phyloP scores from a whole-genome alignment of 768 basidiomycete species.

The Suillus placidus region DNA sequence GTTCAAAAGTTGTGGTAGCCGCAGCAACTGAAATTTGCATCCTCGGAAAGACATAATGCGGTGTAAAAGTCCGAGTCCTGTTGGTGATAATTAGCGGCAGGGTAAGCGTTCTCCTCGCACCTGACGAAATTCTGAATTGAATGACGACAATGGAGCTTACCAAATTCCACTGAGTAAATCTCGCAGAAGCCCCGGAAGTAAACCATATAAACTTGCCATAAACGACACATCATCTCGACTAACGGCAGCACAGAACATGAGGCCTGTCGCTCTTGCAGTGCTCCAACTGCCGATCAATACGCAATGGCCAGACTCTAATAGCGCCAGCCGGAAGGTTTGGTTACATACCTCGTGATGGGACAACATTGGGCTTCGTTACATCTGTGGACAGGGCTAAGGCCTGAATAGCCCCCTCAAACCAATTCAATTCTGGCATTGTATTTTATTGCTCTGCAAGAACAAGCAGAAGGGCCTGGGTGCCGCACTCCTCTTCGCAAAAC shows the following conservation, averaged over 20 bases:
- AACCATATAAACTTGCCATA: not conserved
- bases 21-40: not conserved
- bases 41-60: constrained; percentile 3
- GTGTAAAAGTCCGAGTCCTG: not conserved
- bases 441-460: not conserved
- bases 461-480: not conserved
- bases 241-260: not conserved
- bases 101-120: constrained; percentile 6
- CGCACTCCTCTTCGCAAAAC: not conserved
- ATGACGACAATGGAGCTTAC: not conserved
- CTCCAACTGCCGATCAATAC: constrained; percentile 1
- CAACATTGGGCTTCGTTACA: not conserved
- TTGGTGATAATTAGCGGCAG: constrained; percentile 2
- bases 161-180: not conserved
- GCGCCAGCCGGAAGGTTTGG: not conserved
- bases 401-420: not conserved
- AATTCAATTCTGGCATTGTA: not conserved
- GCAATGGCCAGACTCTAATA: not conserved
- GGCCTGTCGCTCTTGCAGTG: not conserved
- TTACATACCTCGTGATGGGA: constrained; percentile 1
- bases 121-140: not conserved
- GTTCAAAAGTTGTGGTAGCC: not conserved
- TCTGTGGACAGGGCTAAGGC: not conserved
- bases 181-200: not conserved
- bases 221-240: not conserved